These are phyloP conservation scores for Pholiota microspora DNA, from an alignment of 768 basidiomycete species.

Conservation along the genomic window DNA sequence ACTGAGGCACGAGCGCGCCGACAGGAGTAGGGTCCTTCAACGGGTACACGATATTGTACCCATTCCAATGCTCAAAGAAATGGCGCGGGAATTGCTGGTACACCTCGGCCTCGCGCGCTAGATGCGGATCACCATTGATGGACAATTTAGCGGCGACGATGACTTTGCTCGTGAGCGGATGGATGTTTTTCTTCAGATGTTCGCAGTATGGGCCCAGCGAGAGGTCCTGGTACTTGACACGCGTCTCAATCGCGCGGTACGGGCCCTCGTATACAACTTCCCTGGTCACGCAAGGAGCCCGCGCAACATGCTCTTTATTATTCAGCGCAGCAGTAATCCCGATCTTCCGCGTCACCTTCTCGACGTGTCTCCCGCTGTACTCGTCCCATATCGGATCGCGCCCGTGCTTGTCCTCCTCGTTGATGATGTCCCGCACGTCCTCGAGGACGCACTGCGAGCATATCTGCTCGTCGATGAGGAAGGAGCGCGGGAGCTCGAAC, in stretches of 20 bases:
- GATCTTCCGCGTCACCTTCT: background rate
- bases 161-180: constrained; percentile 37
- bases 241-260: constrained; percentile 22
- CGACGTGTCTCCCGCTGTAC: background rate
- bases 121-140: constrained; percentile 31
- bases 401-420: background rate
- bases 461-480: constrained; percentile 31
- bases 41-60: constrained; percentile 42
- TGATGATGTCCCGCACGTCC: constrained; percentile 9
- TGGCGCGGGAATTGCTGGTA: constrained; percentile 45
- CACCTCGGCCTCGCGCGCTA: constrained; percentile 38
- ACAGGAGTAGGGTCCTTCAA: constrained; percentile 44
- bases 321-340: background rate
- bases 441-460: constrained; percentile 38
- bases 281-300: background rate
- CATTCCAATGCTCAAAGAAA: constrained; percentile 49
- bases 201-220: constrained; percentile 28
- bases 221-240: constrained; percentile 30
- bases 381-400: background rate
- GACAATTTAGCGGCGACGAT: constrained; percentile 46
- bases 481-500: constrained; percentile 50
- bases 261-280: constrained; percentile 23
- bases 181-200: constrained; percentile 20
- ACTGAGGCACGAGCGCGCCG: constrained; percentile 57
- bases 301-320: background rate